Evolutionary conservation across 441 rosid species (phyloP), one percentile per base, ranked within the genome.

Genomic region (Breynia disticha): DNA sequence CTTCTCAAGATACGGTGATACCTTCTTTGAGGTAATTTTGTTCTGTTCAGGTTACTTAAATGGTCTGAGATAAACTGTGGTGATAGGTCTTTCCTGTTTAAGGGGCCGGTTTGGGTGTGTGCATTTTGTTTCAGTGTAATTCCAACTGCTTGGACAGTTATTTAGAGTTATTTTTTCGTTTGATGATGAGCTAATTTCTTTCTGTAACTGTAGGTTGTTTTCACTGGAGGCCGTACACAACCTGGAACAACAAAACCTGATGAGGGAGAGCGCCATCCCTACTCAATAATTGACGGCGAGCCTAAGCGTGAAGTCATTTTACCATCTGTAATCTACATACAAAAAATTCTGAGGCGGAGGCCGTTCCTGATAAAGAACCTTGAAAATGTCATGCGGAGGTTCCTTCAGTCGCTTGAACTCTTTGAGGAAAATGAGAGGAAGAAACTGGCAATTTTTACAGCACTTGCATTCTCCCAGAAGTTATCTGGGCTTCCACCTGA

Each of bases 211-310:
- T 73, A 93, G 98, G 96, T 93, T 73, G 79, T 76, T 70, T 93
- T 93, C 75, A 84, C 83, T 17, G 98, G 98, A 72, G 95, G 97
- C 47, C 96, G 98, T n/a, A 86, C 96, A 13, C 98, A 89, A 74
- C 82, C 98, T 67, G 98, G 98, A 58, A 83, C 98, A 57, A 86
- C 85, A 48, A 93, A 93, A 66, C 80, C 95, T 72, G 98, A 93
- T 76, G 99, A 89, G 79, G 97, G 99, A 60, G 96, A 86, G 72
- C 88, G 93, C 61, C 97, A 89, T 60, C 66, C 90, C 55, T 84
- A 86, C 82, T 86, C 96, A 59, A 70, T 93, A 49, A 75, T 93
- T 44, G 97, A 88, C 59, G 72, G 95, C 73, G 95, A 89, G 71
- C 90, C 99, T 46, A 74, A 57, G 65, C 95, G 97, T 16, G 97